A percentile compares a stretch with the other conserved stretches of the same genome.
Conservation (phyloP, 139 green algal species). For the Chlamydomonas urium region DNA sequence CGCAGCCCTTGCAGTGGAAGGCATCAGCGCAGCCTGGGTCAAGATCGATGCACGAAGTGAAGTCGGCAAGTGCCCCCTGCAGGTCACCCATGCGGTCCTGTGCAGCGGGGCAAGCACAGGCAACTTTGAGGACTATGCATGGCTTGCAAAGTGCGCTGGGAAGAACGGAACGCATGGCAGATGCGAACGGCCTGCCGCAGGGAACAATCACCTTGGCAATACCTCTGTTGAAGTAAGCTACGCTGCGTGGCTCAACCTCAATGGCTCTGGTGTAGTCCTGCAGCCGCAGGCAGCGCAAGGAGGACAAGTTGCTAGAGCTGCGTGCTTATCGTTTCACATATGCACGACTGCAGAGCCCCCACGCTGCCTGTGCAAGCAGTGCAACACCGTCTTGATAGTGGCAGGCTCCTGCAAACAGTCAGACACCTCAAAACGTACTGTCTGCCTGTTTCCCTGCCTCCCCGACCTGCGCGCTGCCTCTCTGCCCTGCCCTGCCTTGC, state of each 20-base stretch:
- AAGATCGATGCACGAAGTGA: conserved; percentile 64
- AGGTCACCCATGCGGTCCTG: conserved; percentile 31
- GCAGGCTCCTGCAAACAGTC: neutral
- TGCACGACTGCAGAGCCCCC: neutral
- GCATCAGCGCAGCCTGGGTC: conserved; percentile 76
- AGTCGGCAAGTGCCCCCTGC: conserved; percentile 38
- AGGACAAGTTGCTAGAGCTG: conserved; percentile 45
- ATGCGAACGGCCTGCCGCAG: too few relatives aligned
- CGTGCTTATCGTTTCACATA: neutral
- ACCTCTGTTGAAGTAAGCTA: conserved; percentile 80
- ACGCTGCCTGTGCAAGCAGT: neutral
- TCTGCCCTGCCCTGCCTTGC: neutral
- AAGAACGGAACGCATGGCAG: too few relatives aligned
- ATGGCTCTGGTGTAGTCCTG: conserved; percentile 68
- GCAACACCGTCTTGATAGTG: neutral
- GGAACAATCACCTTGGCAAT: conserved; percentile 65
- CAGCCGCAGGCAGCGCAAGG: conserved; percentile 48
- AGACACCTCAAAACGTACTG: neutral
- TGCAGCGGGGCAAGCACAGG: too few relatives aligned
- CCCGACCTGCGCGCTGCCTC: neutral
- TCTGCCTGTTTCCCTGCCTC: too few relatives aligned
- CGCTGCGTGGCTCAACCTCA: conserved; percentile 51
- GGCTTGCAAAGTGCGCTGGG: too few relatives aligned
- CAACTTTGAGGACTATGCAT: too few relatives aligned
- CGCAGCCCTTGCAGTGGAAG: conserved; percentile 87